phyloP scores from a whole-genome alignment of 73 alveolate species.

The Paramecium tetraurelia region DNA sequence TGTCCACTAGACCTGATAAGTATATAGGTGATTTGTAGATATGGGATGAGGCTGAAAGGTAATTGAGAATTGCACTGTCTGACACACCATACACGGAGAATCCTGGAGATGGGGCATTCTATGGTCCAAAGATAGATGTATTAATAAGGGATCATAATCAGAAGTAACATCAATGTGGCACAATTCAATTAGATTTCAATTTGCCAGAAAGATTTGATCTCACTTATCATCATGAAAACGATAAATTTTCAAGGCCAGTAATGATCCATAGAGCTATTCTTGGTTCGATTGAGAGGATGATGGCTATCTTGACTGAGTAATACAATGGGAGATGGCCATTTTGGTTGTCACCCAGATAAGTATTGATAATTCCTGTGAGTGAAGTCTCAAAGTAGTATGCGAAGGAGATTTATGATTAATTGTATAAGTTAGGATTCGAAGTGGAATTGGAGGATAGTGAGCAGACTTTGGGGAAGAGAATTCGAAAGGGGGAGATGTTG shows the following conservation, averaged over 20 bases:
- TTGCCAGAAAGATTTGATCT: slow-evolving; percentile 65
- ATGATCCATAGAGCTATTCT: slow-evolving; percentile 99
- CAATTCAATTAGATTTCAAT: slow-evolving; percentile 95
- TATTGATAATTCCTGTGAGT: slow-evolving; percentile 75
- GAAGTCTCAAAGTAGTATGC: slow-evolving; percentile 90
- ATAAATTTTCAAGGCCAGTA: slow-evolving; percentile 97
- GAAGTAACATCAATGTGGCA: slow-evolving; percentile 99
- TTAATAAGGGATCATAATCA: slow-evolving; percentile 94
- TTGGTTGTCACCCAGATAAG: slow-evolving; percentile 99
- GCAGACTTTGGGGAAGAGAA: slow-evolving; percentile 90
- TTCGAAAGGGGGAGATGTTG: slow-evolving; percentile 92
- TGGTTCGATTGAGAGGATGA: slow-evolving; percentile 98
- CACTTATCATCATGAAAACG: slow-evolving; percentile 77
- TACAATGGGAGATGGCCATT: slow-evolving; percentile 99
- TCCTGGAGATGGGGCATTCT: slow-evolving; percentile 99
- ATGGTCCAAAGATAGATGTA: slow-evolving; percentile 99
- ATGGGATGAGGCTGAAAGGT: slow-evolving; percentile 97
- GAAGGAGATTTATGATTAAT: slow-evolving; percentile 74
- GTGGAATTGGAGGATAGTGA: slow-evolving; percentile 89
- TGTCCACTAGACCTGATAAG: slow-evolving; percentile 96
- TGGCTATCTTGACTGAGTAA: slow-evolving; percentile 95
- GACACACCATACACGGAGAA: slow-evolving; percentile 96
- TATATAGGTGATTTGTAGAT: slow-evolving; percentile 89
- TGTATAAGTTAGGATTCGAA: slow-evolving; percentile 79
- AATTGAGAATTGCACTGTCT: slow-evolving; percentile 87